These are phyloP conservation scores for Phaeophleospora eucalypticola DNA, from an alignment of 2,329 filamentous ascomycete genomes.

Conservation along the genomic window DNA sequence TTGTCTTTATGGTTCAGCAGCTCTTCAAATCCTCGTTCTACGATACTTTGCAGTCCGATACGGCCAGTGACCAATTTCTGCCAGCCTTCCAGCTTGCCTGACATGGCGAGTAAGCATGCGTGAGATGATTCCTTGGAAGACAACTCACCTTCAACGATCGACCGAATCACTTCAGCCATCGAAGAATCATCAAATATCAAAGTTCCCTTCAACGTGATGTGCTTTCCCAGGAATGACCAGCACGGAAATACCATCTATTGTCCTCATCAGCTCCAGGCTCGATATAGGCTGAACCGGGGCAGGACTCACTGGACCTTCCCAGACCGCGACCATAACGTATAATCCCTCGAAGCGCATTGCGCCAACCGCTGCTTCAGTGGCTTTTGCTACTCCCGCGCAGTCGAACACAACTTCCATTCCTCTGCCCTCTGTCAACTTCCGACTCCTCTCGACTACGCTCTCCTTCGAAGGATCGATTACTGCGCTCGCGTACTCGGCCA, in stretches of 20 bases:
- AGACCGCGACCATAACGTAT: conserved; percentile 20
- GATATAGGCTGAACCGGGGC: no score
- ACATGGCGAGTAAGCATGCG: not conserved
- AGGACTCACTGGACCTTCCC: conserved; percentile 16
- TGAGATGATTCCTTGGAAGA: not conserved
- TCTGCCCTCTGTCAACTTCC: conserved; percentile 12
- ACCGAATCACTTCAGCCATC: conserved; percentile 11
- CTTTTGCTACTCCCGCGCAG: conserved; percentile 16
- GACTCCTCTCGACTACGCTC: conserved; percentile 15
- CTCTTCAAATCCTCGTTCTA: conserved; percentile 7
- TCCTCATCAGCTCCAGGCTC: not conserved
- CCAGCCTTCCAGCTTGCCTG: not conserved
- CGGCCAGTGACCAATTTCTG: conserved; percentile 13
- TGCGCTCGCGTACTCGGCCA: conserved; percentile 5
- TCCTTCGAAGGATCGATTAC: conserved; percentile 16
- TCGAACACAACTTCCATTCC: conserved; percentile 23
- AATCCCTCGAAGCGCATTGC: conserved; percentile 12
- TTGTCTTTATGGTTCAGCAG: conserved; percentile 11
- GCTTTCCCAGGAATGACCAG: conserved; percentile 16
- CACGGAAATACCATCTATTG: conserved; percentile 10
- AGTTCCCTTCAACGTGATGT: conserved; percentile 13
- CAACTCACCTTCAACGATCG: conserved; percentile 9
- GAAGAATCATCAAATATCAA: conserved; percentile 19
- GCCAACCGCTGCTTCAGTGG: conserved; percentile 15
- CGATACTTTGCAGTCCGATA: conserved; percentile 5